These are phyloP conservation scores for Aspergillus awamori DNA, from an alignment of 2,329 filamentous ascomycete species.

Conservation along the genomic window DNA sequence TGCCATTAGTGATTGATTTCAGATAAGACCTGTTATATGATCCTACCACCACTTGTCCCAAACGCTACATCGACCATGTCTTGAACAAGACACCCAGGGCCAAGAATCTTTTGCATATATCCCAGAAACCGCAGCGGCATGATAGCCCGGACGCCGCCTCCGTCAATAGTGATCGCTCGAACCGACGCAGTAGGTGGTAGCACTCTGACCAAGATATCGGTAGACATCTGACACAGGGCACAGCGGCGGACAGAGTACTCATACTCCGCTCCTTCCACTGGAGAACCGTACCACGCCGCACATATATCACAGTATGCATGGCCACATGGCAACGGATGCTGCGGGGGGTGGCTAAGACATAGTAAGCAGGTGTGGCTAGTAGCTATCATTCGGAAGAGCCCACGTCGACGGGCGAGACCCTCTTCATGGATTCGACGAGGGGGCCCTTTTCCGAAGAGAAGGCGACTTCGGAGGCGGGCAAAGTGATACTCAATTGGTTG, in stretches of 20 bases:
- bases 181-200: neutral
- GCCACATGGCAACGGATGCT: neutral
- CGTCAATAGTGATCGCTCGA: neutral
- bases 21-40: neutral
- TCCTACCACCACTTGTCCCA: neutral
- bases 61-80: neutral
- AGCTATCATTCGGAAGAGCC: neutral
- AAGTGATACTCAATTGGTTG: neutral
- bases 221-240: neutral
- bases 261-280: neutral
- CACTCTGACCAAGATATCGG: neutral
- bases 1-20: too few species aligned
- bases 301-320: neutral
- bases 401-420: neutral
- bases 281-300: neutral
- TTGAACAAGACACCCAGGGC: neutral
- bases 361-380: neutral
- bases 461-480: neutral
- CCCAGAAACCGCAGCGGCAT: constrained; percentile 1
- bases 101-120: neutral
- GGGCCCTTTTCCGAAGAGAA: neutral
- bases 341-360: neutral
- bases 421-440: neutral
- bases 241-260: neutral
- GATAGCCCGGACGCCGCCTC: neutral